phyloP scores from a whole-genome alignment of 768 basidiomycete species.

The Ramaria sp. region DNA sequence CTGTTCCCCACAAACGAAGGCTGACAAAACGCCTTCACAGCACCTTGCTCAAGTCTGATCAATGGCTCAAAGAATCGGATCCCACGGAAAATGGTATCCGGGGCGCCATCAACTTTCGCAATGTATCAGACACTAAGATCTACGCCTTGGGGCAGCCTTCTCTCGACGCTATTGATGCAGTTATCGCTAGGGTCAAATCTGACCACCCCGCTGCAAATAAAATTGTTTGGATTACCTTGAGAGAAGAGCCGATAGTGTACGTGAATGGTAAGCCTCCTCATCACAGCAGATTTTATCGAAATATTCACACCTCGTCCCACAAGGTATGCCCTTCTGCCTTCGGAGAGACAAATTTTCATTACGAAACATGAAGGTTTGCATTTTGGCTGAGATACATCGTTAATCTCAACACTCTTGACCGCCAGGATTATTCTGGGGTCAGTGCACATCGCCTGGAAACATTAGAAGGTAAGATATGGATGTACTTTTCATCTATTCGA shows the following conservation, averaged over 20 bases:
- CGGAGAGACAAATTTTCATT: constrained; percentile 78
- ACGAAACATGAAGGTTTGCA: constrained; percentile 79
- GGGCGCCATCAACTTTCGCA: constrained; percentile 93
- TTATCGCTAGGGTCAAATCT: constrained; percentile 52
- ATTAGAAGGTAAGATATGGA: constrained; percentile 39
- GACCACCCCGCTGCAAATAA: constrained; percentile 49
- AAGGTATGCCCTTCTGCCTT: constrained; percentile 14
- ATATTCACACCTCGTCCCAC: neutral
- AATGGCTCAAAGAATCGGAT: constrained; percentile 70
- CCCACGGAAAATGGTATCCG: constrained; percentile 58
- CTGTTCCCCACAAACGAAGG: neutral
- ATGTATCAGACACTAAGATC: constrained; percentile 67
- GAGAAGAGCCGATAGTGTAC: constrained; percentile 87
- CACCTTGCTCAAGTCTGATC: constrained; percentile 85
- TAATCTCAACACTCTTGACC: neutral
- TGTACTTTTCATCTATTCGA: neutral
- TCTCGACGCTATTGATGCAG: constrained; percentile 73
- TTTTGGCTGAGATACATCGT: neutral
- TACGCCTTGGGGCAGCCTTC: constrained; percentile 94
- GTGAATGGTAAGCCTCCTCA: constrained; percentile 66
- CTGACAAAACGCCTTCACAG: constrained; percentile 24
- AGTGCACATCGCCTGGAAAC: constrained; percentile 82
- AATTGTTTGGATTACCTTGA: constrained; percentile 85
- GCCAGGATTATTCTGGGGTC: constrained; percentile 81
- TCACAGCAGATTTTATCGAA: neutral